Base-by-base conservation (phyloP, 2,329 filamentous ascomycete species). In the Sphaceloma murrayae region DNA sequence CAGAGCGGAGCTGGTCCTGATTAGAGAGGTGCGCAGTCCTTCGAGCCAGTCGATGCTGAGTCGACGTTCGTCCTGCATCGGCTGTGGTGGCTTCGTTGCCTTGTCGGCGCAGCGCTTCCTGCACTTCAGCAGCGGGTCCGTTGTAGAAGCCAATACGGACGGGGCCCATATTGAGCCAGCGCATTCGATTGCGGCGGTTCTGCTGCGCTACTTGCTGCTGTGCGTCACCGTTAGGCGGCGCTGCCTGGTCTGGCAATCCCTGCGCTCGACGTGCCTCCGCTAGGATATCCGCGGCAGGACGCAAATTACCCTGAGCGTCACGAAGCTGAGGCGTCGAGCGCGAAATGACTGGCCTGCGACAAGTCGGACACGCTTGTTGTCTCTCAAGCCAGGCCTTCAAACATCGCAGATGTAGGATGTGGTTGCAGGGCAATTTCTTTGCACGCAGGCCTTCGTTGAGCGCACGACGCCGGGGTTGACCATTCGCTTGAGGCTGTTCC, bases 301-400 rank as follows among this genome's bases (percentile, higher is more conserved):
- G 36, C 10, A 40, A 14, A 30, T 40, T 40, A 22, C 36, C 36
- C 21, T 40, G 30, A 8, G 46, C 30, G 27, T 32, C 34, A 19
- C 45, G 27, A 19, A 44, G 29, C 8, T 47, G 29, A 36, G 53
- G 39, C 9, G 48, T 17, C n/a, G 48, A 29, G 8, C 51, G 48
- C 16, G 55, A 48, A 21, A 62, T 72, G 27, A 86, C 91, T 11
- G 89, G 80, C 40, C 84, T 77, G 54, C 91, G 78, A 61, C 91
- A 98, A 2, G 87, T 98, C 5, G 91, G 91, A 60, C 91, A 98
- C 24, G 94, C 88, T 65, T 98, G 91, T 62, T 98, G 91, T 51
- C 91, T 75, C 67, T 98, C 91, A 19, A 98, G 73, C 91, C 91
- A 98, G 61, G 88, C 94, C 63, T 91, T 86, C 47, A 98, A 75